A percentile compares a stretch with the other conserved stretches of the same genome.
Evolutionary conservation across 306 rosid species (phyloP).

Genomic region (Parietaria judaica): DNA sequence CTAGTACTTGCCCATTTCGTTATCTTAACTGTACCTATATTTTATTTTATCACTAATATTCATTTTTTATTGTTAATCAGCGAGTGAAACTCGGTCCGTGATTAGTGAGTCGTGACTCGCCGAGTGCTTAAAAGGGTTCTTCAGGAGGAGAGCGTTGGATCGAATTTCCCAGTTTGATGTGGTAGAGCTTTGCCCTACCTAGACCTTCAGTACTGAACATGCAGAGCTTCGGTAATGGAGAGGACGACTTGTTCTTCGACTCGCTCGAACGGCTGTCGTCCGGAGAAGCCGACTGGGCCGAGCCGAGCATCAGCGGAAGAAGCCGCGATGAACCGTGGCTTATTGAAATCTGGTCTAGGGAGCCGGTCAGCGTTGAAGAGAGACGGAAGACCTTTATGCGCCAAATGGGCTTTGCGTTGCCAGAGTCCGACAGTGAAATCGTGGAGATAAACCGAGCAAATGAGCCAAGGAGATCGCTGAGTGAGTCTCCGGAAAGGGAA

Average conservation of each 20-base stretch:
- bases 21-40: neutral
- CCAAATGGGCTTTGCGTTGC: conserved; percentile 37
- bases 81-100: conserved; percentile 43
- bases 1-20: conserved; percentile 34
- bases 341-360: conserved; percentile 61
- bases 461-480: conserved; percentile 7
- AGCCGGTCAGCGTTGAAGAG: conserved; percentile 67
- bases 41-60: conserved; percentile 6
- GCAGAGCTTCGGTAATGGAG: conserved; percentile 57
- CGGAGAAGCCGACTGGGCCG: conserved; percentile 27
- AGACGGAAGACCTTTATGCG: conserved; percentile 51
- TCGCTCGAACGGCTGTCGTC: conserved; percentile 50
- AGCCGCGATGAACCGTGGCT: conserved; percentile 4
- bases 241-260: conserved; percentile 70
- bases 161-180: conserved; percentile 38
- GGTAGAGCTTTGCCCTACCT: conserved; percentile 23
- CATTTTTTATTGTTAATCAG: conserved; percentile 22
- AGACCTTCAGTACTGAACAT: conserved; percentile 35
- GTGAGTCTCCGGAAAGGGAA: conserved; percentile 17
- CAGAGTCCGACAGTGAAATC: conserved; percentile 10
- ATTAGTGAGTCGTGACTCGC: conserved; percentile 19
- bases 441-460: conserved; percentile 40
- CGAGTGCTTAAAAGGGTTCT: conserved; percentile 17
- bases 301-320: neutral
- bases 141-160: neutral